Evolutionary conservation across 2,329 filamentous ascomycete genomes (phyloP).

Genomic region (Knoxdaviesia proteae): DNA sequence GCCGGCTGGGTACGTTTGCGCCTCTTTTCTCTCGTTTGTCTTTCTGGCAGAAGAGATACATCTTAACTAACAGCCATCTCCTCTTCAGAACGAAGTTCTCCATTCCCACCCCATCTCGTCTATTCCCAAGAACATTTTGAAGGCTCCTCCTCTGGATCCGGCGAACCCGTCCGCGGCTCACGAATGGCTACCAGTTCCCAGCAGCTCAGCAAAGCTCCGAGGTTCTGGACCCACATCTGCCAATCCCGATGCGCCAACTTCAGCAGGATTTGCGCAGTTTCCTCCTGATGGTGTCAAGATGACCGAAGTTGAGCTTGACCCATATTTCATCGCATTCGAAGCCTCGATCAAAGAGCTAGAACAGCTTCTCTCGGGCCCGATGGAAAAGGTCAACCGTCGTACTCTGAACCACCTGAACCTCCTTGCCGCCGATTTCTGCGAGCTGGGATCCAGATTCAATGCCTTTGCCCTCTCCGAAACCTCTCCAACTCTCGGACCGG

Average conservation of each 20-base stretch:
- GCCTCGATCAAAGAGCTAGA: slow-evolving; percentile 82
- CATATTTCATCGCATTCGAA: slow-evolving; percentile 90
- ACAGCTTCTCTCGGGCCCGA: slow-evolving; percentile 67
- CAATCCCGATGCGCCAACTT: slow-evolving; percentile 10
- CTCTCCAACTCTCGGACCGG: slow-evolving; percentile 68
- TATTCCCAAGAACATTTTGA: slow-evolving; percentile 83
- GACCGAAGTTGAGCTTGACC: slow-evolving; percentile 77
- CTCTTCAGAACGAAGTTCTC: slow-evolving; percentile 65
- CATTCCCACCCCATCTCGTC: slow-evolving; percentile 77
- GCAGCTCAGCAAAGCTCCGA: slow-evolving; percentile 60
- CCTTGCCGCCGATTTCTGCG: slow-evolving; percentile 70
- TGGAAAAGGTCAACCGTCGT: slow-evolving; percentile 89
- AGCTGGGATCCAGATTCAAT: slow-evolving; percentile 89
- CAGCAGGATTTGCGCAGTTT: slow-evolving; percentile 34
- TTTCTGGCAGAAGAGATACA: slow-evolving; percentile 5
- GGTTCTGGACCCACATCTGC: slow-evolving; percentile 12
- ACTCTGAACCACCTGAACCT: slow-evolving; percentile 70
- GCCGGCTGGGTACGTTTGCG: slow-evolving; percentile 66
- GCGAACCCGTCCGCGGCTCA: slow-evolving; percentile 84
- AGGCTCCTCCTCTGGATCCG: slow-evolving; percentile 83
- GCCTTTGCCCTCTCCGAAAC: slow-evolving; percentile 90
- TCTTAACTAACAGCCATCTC: slow-evolving; percentile 6
- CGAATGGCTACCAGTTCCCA: slow-evolving; percentile 68
- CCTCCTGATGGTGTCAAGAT: slow-evolving; percentile 58
- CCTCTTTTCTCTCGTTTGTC: background rate